phyloP scores from a whole-genome alignment of 1,284 basidiomycete genomes.

The Ustilago loliicola region DNA sequence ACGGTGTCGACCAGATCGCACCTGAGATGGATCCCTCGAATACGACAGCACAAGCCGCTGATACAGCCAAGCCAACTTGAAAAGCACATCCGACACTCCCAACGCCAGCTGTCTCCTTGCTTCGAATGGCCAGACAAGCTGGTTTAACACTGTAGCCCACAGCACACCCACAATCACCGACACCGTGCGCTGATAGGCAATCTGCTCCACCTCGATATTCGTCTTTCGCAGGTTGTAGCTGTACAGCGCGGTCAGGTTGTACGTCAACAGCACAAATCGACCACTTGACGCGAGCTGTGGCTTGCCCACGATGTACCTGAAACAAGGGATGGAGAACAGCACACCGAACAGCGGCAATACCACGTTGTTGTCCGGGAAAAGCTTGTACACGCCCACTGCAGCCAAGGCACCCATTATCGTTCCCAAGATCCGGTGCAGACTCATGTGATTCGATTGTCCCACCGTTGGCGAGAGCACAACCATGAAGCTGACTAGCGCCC shows the following conservation, averaged over 20 bases:
- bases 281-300: conserved; percentile 65
- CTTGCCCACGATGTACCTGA: conserved; percentile 86
- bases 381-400: conserved; percentile 78
- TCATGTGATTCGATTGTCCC: conserved; percentile 68
- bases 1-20: neutral
- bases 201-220: conserved; percentile 79
- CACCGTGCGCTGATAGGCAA: conserved; percentile 82
- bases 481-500: conserved; percentile 87
- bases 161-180: conserved; percentile 89
- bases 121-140: conserved; percentile 95
- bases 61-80: conserved; percentile 66
- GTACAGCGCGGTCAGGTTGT: conserved; percentile 84
- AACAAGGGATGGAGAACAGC: conserved; percentile 92
- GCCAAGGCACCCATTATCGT: conserved; percentile 78
- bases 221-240: conserved; percentile 82
- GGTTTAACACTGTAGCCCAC: conserved; percentile 88
- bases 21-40: conserved; percentile 43
- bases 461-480: conserved; percentile 72
- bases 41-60: conserved; percentile 64
- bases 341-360: conserved; percentile 87
- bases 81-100: conserved; percentile 79
- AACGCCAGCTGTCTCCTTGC: conserved; percentile 87
- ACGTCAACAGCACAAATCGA: conserved; percentile 72
- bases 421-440: conserved; percentile 59
- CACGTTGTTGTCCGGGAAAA: conserved; percentile 81